Evolutionary conservation across 345 rosid species (phyloP).

Genomic region (Eucalyptus fibrosa): DNA sequence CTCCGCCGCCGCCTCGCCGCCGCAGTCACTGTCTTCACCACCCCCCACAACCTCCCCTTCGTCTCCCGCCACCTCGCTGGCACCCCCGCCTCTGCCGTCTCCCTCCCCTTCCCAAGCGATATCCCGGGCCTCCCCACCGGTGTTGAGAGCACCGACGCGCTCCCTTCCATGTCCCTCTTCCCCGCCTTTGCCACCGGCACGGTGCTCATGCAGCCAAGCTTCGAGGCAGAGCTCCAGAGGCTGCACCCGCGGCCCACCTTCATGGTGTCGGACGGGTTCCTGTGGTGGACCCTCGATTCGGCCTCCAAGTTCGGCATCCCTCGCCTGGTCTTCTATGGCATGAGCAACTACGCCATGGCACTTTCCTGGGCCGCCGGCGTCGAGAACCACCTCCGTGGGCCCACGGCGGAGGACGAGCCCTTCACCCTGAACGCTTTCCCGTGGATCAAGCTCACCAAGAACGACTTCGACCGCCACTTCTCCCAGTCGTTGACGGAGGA

Average conservation of each 20-base stretch:
- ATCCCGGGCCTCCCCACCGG: constrained; percentile 33
- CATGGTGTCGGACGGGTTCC: constrained; percentile 58
- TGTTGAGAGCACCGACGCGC: constrained; percentile 59
- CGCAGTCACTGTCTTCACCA: constrained; percentile 56
- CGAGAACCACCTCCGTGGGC: background rate
- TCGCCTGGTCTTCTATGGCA: constrained; percentile 42
- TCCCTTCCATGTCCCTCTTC: constrained; percentile 49
- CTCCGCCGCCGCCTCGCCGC: constrained; percentile 18
- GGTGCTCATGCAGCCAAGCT: constrained; percentile 34
- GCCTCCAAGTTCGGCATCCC: constrained; percentile 52
- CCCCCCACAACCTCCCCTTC: constrained; percentile 47
- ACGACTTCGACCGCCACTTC: constrained; percentile 11
- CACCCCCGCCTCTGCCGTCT: constrained; percentile 16
- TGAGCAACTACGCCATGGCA: constrained; percentile 6
- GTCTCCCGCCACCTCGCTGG: constrained; percentile 24
- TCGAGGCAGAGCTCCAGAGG: constrained; percentile 25
- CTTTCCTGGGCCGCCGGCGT: background rate
- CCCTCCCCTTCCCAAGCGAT: constrained; percentile 39
- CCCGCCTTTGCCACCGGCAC: constrained; percentile 42
- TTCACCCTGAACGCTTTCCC: constrained; percentile 42
- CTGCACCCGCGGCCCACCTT: constrained; percentile 28
- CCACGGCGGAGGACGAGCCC: constrained; percentile 23
- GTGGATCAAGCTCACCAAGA: constrained; percentile 41
- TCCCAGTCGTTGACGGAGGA: background rate
- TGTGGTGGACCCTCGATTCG: constrained; percentile 75